Evolutionary conservation across 441 rosid genomes (phyloP), one percentile per base, ranked within the genome.

Genomic region (Metrosideros polymorpha): DNA sequence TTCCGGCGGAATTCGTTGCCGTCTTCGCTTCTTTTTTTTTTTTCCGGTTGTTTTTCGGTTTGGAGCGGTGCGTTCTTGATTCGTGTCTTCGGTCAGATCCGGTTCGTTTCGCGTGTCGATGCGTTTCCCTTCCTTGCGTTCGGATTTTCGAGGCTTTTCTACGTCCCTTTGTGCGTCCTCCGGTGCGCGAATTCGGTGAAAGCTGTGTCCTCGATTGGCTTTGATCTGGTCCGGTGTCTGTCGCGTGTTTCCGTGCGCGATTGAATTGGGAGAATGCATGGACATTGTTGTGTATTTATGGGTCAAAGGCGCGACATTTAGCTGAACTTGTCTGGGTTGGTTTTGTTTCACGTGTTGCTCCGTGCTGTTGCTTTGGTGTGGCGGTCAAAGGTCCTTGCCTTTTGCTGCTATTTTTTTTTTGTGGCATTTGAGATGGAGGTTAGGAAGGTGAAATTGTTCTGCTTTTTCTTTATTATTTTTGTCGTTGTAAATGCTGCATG

Each of bases 221-320:
- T 45, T 83, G 84, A 54, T 84, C 56, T 82, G 66, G 66, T 50
- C n/a, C 32, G 50, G 63, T 35, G 9, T 83, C n/a, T 51, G 47
- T 25, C 8, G 17, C 27, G 43, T 9, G 18, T 32, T 10, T 86
- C 76, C 29, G 52, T 35, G 85, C 55, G 59, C 56, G 45, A 88
- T 87, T 85, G 76, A 86, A 85, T 89, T 90, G 82, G 24, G 66
- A 77, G 89, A 90, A 92, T 92, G 92, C 88, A 85, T 82, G 89
- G 86, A n/a, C 63, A 61, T 53, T 88, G n/a, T 30, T 53, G n/a
- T 61, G 83, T 55, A 66, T 35, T 71, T 32, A 45, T 29, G 25
- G 30, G 35, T 19, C 87, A 35, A 55, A 55, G 76, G 53, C 18
- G 75, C 88, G 49, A 32, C 51, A 32, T 55, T 49, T 45, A 39